A percentile compares a stretch with the other conserved stretches of the same genome.
phyloP scores from a whole-genome alignment of 2,329 filamentous ascomycete species.

The Fusarium torreyae region DNA sequence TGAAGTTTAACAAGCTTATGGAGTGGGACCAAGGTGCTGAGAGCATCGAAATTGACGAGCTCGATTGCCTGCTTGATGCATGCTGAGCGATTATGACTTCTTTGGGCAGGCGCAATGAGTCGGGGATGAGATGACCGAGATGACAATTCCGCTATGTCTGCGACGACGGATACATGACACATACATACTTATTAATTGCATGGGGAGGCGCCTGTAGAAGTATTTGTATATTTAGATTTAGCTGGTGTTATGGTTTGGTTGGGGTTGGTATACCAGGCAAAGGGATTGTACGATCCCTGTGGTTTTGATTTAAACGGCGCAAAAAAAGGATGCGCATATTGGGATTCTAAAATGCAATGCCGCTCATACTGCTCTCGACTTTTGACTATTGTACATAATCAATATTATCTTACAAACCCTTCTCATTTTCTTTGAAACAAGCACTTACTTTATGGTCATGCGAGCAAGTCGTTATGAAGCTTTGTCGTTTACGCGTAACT shows the following conservation, averaged over 20 bases:
- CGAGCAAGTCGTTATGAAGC: conserved; percentile 23
- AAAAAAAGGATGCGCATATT: conserved; percentile 37
- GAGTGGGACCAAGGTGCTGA: conserved; percentile 83
- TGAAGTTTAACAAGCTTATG: conserved; percentile 59
- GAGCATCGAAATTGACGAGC: conserved; percentile 91
- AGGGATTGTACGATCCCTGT: conserved; percentile 33
- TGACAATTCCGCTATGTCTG: conserved; percentile 47
- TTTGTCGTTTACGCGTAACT: conserved; percentile 62
- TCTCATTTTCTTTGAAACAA: conserved; percentile 32
- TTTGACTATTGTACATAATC: conserved; percentile 48
- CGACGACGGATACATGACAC: conserved; percentile 45
- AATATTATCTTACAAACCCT: conserved; percentile 42
- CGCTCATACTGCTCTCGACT: conserved; percentile 47
- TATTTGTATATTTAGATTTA: conserved; percentile 53
- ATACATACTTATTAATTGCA: conserved; percentile 45
- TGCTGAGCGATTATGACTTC: conserved; percentile 64
- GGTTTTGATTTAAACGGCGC: conserved; percentile 42
- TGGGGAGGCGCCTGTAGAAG: conserved; percentile 49
- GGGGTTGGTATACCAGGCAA: conserved; percentile 44
- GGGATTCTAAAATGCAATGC: conserved; percentile 46
- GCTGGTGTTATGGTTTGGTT: conserved; percentile 44
- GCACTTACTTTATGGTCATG: conserved; percentile 16
- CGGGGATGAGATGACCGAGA: conserved; percentile 40
- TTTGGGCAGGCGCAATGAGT: conserved; percentile 43
- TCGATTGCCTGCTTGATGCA: conserved; percentile 87